Base-by-base conservation (phyloP, 1,139 yeast genomes). In the Chernovozyma aurita region DNA sequence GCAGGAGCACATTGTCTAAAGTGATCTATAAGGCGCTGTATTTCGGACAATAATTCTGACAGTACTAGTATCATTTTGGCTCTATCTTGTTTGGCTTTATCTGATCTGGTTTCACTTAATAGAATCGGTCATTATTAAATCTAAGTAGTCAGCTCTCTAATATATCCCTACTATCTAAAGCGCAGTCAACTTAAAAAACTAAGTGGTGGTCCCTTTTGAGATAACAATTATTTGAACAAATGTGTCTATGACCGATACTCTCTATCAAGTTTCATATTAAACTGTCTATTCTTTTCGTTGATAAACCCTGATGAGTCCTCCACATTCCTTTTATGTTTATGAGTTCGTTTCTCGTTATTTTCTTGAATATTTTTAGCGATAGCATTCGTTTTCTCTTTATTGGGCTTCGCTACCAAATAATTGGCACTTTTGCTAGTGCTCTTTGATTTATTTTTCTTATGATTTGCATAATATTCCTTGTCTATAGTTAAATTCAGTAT, bases 231-330 rank as follows among this genome's bases (percentile, higher is more conserved):
- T n/a, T n/a, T n/a, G n/a, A n/a, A n/a, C n/a, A n/a, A n/a, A n/a
- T n/a, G n/a, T 20, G 22, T 20, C 9, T 20, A 20, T 9, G 22
- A 34, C 22, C 65, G 62, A 46, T 73, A 73, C 44, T 76, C 79
- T 32, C 90, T 61, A 38, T 78, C 68, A 45, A 87, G 62, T 50
- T 85, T 85, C 55, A 73, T 76, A 58, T 86, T 87, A 59, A 86
- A 87, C 50, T 82, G 84, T 50, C 73, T 75, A 65, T 87, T 87
- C 57, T 81, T 83, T 41, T 83, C 90, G 53, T 84, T 86, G 52
- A 87, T 76, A 50, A 55, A 64, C 24, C 59, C 50, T 6, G 6
- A 8, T 26, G 28, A 14, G 9, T 26, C 18, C 11, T 26, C 40
- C 43, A 13, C 30, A 13, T 12, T 26, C 8, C 14, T 30, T 4